Conservation (phyloP, 2,329 filamentous ascomycete genomes). For the Fusarium subglutinans region DNA sequence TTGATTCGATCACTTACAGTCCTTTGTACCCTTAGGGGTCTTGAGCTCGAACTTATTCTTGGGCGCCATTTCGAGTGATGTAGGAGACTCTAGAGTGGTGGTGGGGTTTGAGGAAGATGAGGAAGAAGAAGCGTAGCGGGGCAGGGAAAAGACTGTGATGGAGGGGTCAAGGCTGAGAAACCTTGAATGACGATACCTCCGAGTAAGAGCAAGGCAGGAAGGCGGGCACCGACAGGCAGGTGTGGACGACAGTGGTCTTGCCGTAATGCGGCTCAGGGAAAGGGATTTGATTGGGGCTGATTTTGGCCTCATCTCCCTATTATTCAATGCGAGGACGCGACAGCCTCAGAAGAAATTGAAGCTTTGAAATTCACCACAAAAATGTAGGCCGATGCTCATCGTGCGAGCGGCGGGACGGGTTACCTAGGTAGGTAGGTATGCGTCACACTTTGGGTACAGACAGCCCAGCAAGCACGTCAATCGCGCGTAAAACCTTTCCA, state of each 20-base stretch:
- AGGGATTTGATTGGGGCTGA: conserved; percentile 36
- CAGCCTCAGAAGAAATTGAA: conserved; percentile 21
- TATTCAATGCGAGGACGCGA: conserved; percentile 30
- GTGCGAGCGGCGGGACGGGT: conserved; percentile 27
- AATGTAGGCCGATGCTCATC: background rate
- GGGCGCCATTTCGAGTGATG: conserved; percentile 42
- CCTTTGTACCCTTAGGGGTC: conserved; percentile 90
- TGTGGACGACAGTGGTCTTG: conserved; percentile 12
- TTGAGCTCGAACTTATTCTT: conserved; percentile 66
- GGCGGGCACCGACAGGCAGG: background rate
- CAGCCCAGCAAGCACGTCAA: background rate
- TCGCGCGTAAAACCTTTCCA: conserved; percentile 18
- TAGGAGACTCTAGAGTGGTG: conserved; percentile 36
- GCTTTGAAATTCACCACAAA: conserved; percentile 28
- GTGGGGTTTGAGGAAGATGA: conserved; percentile 14
- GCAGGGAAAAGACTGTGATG: conserved; percentile 36
- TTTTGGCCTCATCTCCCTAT: conserved; percentile 40
- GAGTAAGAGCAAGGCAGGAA: conserved; percentile 5
- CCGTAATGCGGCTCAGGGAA: conserved; percentile 31
- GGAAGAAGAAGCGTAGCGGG: conserved; percentile 35
- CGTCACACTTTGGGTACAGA: conserved; percentile 25
- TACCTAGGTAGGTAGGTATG: background rate
- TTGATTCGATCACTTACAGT: conserved; percentile 61
- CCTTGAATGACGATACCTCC: background rate
- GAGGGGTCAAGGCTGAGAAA: conserved; percentile 30